Base-by-base conservation (phyloP, 2,329 filamentous ascomycete genomes). In the Fusarium bactridioides region DNA sequence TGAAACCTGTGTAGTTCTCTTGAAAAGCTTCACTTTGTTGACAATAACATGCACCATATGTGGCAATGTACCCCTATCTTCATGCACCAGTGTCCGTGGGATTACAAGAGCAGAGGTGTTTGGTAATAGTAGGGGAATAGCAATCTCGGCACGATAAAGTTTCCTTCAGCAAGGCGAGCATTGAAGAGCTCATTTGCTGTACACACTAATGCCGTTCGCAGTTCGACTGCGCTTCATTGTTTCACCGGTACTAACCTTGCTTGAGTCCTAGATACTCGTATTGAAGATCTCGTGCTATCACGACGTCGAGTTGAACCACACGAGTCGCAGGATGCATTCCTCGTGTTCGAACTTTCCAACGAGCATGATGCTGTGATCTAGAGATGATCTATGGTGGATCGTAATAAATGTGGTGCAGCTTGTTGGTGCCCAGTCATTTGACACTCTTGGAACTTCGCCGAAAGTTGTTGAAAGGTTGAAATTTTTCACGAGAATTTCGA, bases 101-200 rank as follows among this genome's bases (percentile, higher is more conserved):
- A 72, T 72, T 72, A 61, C 66, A 74, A 77, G 78, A 79, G 79
- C 83, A 80, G 78, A 83, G 83, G 86, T 87, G 86, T 87, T 88
- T 88, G 86, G 86, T 88, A 88, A 88, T 88, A 83, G 82, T 83
- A 82, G 82, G 84, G 63, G 84, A 75, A 65, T 76, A 77, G 85
- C 77, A 73, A 80, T 88, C 83, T 88, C 83, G 86, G 86, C 86
- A 88, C 86, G 86, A 83, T 82, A 74, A 82, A 83, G 81, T 81
- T 82, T 88, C 86, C 86, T 88, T 88, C 86, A 87, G 84, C 86
- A 86, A 83, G 77, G 81, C 78, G 84, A 84, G 86, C 85, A 86
- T 82, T 78, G 80, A 79, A 79, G 76, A 81, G 82, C 84, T 84
- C 84, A 85, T 82, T 84, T 85, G 86, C 84, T 87, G 86, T 88